Evolutionary conservation across 2,329 filamentous ascomycete genomes (phyloP), one percentile per base, ranked within the genome.

Genomic region (Aspergillus bombycis): DNA sequence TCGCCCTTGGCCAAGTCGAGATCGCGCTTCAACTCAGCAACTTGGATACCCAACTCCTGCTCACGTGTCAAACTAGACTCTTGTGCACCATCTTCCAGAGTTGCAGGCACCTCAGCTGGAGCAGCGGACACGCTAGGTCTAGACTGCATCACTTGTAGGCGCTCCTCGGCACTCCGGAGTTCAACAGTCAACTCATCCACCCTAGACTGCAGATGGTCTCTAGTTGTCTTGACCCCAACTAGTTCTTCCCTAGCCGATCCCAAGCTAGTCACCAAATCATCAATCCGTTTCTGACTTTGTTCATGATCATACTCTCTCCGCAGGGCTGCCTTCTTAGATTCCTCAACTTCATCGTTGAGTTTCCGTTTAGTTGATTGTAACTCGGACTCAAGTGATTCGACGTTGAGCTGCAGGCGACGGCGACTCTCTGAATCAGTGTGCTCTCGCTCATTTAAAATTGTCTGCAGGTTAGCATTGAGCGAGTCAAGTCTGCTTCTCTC

Each of bases 111-210:
- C 54, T 78, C 77, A 45, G 79, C 74, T 26, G 78, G 71, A 6
- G 82, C 83, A 5, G 85, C 81, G 66, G 89, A 83, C 1, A 89
- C 84, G 0, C 89, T 92, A 5, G 91, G 90, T 62, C 90, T 87
- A n/a, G 92, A 90, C 68, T 95, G 92, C 61, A 97, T 83, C 34
- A 93, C 87, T 68, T 91, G 89, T 7, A 92, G 85, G 57, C 93
- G 91, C 77, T 98, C 95, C 76, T 98, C 93, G 0, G 94, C 93
- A 72, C 91, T 93, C 70, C 91, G 91, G 30, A 98, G 83, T 75
- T 98, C 93, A 62, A 96, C 91, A 30, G 90, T 91, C 60, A 99
- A 81, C 79, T 98, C 94, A 68, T 96, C 91, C 3, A 97, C 92
- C 62, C 94, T 88, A 38, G 89, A 87, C 76, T 98, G 94, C 2